These are phyloP conservation scores for Oryza meyeriana DNA, from an alignment of 176 grass and related monocot species.

Conservation along the genomic window DNA sequence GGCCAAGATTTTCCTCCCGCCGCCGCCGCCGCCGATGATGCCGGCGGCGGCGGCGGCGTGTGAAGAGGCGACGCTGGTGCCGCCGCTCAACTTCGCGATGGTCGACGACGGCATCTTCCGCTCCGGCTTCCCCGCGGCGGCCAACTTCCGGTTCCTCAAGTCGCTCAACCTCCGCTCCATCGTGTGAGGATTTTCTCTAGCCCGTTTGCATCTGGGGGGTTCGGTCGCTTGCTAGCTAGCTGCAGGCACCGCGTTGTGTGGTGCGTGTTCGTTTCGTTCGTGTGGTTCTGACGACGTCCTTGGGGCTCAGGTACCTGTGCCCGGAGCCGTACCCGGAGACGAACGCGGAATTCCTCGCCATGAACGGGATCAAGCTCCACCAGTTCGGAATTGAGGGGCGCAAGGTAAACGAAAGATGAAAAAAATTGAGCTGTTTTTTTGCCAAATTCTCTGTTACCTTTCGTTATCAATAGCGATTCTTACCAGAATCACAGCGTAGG, in stretches of 20 bases:
- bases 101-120: conserved; percentile 77
- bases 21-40: not conserved
- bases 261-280: not conserved
- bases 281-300: conserved; percentile 23
- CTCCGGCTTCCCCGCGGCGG: conserved; percentile 57
- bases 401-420: conserved; percentile 50
- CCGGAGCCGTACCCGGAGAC: conserved; percentile 65
- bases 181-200: conserved; percentile 47
- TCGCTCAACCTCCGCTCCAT: conserved; percentile 72
- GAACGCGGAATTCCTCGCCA: conserved; percentile 56
- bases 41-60: not conserved
- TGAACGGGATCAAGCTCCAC: conserved; percentile 62
- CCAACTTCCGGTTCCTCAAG: conserved; percentile 69
- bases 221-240: not conserved
- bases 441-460: not conserved
- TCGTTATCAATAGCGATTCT: not conserved
- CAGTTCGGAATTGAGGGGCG: conserved; percentile 64
- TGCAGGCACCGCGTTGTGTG: not conserved
- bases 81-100: conserved; percentile 77
- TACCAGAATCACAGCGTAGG: not conserved
- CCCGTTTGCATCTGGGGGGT: not conserved
- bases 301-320: conserved; percentile 54
- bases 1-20: conserved; percentile 24
- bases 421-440: not conserved
- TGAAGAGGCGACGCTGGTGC: conserved; percentile 42